A percentile compares a stretch with the other conserved stretches of the same genome.
phyloP scores from a whole-genome alignment of 495 filamentous ascomycete genomes.

The Podospora anserina region DNA sequence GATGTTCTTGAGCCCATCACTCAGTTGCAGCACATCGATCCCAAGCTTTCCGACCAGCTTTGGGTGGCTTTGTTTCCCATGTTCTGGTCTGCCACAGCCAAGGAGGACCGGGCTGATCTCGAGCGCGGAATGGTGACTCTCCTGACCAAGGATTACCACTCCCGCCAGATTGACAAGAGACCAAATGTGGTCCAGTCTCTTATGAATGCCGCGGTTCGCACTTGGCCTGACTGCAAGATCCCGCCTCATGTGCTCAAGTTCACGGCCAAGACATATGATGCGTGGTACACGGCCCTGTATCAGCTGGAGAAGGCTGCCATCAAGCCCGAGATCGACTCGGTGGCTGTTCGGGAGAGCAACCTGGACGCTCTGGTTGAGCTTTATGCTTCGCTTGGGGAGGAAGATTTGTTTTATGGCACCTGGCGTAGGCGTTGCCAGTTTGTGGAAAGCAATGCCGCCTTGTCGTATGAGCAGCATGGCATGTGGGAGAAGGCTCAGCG shows the following conservation, averaged over 20 bases:
- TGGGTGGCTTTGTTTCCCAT: conserved; percentile 91
- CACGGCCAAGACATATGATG: conserved; percentile 84
- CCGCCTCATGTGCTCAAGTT: conserved; percentile 96
- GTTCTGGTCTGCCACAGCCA: conserved; percentile 83
- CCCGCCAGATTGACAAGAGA: conserved; percentile 85
- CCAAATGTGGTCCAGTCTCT: conserved; percentile 93
- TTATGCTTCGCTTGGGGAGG: conserved; percentile 84
- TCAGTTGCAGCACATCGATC: conserved; percentile 91
- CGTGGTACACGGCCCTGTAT: conserved; percentile 85
- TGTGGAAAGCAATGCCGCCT: conserved; percentile 90
- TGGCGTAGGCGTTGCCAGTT: conserved; percentile 95
- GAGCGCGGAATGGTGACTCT: conserved; percentile 83
- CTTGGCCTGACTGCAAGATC: conserved; percentile 81
- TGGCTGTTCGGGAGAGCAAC: conserved; percentile 82
- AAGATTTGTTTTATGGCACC: conserved; percentile 96
- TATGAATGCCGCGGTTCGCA: conserved; percentile 75
- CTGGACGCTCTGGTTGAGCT: conserved; percentile 89
- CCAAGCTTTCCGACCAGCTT: conserved; percentile 72
- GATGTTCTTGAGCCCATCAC: conserved; percentile 87
- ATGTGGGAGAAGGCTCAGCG: conserved; percentile 99
- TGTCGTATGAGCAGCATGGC: conserved; percentile 97
- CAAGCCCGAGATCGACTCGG: conserved; percentile 76
- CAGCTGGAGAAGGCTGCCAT: conserved; percentile 83
- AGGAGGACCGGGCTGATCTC: conserved; percentile 86
- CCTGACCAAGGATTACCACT: conserved; percentile 91